Evolutionary conservation across 805 yeast species (phyloP), one percentile per base, ranked within the genome.

Genomic region (Yarrowia hollandica): DNA sequence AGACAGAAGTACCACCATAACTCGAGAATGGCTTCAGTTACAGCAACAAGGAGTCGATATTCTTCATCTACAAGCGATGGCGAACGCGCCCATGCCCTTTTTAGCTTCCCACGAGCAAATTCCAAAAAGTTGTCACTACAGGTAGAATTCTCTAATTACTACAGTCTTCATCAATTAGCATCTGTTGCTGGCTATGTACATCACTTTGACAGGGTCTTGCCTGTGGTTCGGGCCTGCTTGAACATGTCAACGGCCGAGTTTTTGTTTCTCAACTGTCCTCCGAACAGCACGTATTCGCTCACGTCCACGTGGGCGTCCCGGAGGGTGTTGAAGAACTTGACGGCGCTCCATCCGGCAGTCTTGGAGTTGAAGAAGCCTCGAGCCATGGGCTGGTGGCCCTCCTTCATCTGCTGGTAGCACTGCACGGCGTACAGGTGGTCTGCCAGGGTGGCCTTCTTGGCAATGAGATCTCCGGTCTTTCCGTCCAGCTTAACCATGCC

Each of bases 371-470:
- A 52, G 14, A 26, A 52, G 7, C 58, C 58, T 5, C 58, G 34
- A 2, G 44, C 33, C 58, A 25, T 25, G 26, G 58, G 58, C 25
- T 18, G 28, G 15, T 52, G 58, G 26, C 58, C 58, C 42, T 35
- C 15, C 35, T 52, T 52, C 44, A 52, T 34, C 58, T 52, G 58
- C 58, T 23, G 25, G 42, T 35, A 35, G 42, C 33, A 25, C 25
- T 37, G 12, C n/a, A 35, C 42, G 14, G 58, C 58, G 26, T 52
- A 52, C 44, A 52, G 35, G 6, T 52, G 58, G 26, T 52, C 58
- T 2, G 58, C 44, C n/a, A 52, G 58, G 4, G 58, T 52, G n/a
- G 42, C 25, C 33, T 37, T 35, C 12, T 52, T 52, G 34, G 58
- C 58, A 18, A 52, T 28, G 19, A 52, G 25, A n/a, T 52, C 44